Evolutionary conservation across 345 rosid species (phyloP).

Genomic region (Arabidopsis arenosa): DNA sequence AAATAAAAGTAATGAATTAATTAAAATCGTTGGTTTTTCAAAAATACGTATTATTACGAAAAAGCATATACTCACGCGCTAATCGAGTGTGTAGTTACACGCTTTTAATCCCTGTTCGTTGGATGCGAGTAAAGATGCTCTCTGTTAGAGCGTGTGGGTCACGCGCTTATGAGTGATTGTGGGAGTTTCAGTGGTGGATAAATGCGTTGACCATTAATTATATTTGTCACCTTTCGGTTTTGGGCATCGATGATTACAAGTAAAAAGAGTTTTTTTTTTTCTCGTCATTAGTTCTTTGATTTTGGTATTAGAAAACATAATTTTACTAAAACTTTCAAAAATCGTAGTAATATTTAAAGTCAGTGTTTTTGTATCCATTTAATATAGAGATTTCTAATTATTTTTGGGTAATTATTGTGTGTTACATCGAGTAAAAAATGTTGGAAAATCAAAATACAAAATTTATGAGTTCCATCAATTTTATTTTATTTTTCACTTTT

Average conservation of each 20-base stretch:
- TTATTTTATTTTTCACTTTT: background rate
- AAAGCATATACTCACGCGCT: background rate
- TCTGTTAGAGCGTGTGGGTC: background rate
- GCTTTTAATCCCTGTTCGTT: slow-evolving; percentile 26
- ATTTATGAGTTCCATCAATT: background rate
- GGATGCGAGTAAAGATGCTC: background rate
- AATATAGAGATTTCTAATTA: background rate
- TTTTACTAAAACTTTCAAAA: background rate
- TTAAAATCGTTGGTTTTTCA: background rate
- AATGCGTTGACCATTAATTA: slow-evolving; percentile 44
- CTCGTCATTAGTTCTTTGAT: background rate
- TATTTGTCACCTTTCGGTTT: slow-evolving; percentile 41
- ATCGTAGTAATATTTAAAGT: background rate
- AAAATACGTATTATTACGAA: slow-evolving; percentile 27
- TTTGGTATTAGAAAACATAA: background rate
- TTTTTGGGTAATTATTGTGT: too few relatives aligned
- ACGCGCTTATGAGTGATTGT: background rate
- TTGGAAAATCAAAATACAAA: background rate
- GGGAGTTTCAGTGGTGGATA: background rate
- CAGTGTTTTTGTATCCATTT: background rate
- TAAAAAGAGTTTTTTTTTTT: background rate
- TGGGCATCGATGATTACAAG: slow-evolving; percentile 43
- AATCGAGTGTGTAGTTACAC: background rate
- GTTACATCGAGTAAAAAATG: background rate
- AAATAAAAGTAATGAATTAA: too few relatives aligned